Base-by-base conservation (phyloP, 139 green algal genomes). In the Haematococcus lacustris region DNA sequence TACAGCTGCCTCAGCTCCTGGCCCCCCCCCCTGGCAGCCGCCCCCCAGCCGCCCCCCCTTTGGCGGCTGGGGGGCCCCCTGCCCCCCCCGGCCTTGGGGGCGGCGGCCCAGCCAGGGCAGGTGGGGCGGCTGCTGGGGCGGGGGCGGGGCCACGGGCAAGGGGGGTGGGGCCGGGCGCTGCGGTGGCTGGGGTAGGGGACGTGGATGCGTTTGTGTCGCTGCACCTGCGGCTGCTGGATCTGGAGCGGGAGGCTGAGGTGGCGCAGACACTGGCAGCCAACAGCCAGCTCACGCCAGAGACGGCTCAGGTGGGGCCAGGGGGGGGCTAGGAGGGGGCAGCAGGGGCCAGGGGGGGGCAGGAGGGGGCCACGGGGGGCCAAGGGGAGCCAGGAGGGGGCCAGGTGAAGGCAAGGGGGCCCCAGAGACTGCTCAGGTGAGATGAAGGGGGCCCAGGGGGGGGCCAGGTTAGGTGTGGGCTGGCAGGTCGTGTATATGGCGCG, bases 151-250 rank as follows among this genome's bases (percentile, higher is more conserved):
- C n/a, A n/a, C 43, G 17, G 17, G 43, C 43, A 53, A 17, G 9
- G 17, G 43, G 43, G 43, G 9, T 17, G 9, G 43, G 43, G 9
- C 43, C 43, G 17, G 9, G 17, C 9, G 43, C 43, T 17, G 9
- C 9, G 43, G 43, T 53, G 9, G 43, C 43, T 53, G 43, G 9
- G 43, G 9, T 28, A 28, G 43, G 17, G 43, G 9, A 9, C 1
- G 43, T 89, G 17, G 81, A 89, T 26, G 78, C 79, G 0, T 93
- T 89, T 76, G 80, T 93, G 33, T 69, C 72, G 6, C 51, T 73
- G 38, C 78, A 38, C 38, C 40, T 67, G 0, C 41, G 21, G 17
- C 71, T 87, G 53, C 77, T 86, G n/a, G 76, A 84, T 1, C 61
- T 85, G 73, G 76, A 86, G 35, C 61, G 70, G 13, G 57, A 80